Evolutionary conservation across 2,329 filamentous ascomycete genomes (phyloP).

Genomic region (Nemania sp.): DNA sequence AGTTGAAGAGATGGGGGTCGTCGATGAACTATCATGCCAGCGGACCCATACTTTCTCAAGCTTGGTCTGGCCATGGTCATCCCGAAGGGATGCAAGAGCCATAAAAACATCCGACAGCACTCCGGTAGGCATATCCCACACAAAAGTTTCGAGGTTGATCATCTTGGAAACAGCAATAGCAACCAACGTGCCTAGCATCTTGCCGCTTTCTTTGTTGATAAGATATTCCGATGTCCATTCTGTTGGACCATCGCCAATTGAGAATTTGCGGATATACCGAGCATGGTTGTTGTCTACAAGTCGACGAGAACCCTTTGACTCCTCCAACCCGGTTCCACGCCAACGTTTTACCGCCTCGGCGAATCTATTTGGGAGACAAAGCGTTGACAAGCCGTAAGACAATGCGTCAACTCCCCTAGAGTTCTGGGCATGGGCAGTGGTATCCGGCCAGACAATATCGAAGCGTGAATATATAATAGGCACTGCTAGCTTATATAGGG

Average conservation of each 20-base stretch:
- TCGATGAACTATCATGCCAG: constrained; percentile 80
- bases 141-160: constrained; percentile 83
- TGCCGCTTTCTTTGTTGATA: constrained; percentile 84
- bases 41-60: constrained; percentile 82
- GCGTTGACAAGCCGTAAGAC: constrained; percentile 82
- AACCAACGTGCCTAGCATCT: constrained; percentile 88
- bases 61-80: constrained; percentile 71
- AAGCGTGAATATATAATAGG: constrained; percentile 87
- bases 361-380: constrained; percentile 74
- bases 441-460: constrained; percentile 89
- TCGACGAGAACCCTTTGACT: constrained; percentile 43
- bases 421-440: constrained; percentile 71
- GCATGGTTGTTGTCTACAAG: constrained; percentile 75
- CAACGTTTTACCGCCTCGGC: constrained; percentile 55
- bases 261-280: constrained; percentile 83
- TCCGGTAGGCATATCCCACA: constrained; percentile 92
- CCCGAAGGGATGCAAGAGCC: constrained; percentile 77
- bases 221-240: constrained; percentile 86
- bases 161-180: constrained; percentile 84
- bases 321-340: constrained; percentile 43
- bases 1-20: constrained; percentile 53
- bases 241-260: constrained; percentile 81
- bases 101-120: constrained; percentile 85
- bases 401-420: constrained; percentile 82
- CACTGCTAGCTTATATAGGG: constrained; percentile 78